Conservation (phyloP, 1,284 basidiomycete species). For the Fomitopsis palustris region DNA sequence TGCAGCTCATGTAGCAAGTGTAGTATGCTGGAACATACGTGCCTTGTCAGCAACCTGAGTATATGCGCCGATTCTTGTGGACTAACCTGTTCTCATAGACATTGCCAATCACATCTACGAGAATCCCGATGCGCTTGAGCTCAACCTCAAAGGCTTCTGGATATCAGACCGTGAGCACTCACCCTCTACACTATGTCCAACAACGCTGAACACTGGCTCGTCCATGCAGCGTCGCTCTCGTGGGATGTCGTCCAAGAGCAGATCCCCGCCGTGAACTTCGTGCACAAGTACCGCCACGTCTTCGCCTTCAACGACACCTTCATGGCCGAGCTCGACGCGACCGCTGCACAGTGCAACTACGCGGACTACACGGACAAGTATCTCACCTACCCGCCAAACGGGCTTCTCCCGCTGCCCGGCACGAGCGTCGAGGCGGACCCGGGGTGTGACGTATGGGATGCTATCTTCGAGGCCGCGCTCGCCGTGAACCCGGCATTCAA, state of each 20-base stretch:
- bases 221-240: conserved; percentile 44
- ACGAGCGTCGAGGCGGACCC: conserved; percentile 37
- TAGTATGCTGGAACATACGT: conserved; percentile 64
- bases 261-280: conserved; percentile 68
- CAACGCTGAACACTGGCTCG: background rate
- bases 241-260: conserved; percentile 61
- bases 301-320: conserved; percentile 69
- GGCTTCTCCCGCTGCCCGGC: conserved; percentile 57
- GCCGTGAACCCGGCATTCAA: conserved; percentile 72
- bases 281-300: conserved; percentile 64
- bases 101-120: conserved; percentile 72
- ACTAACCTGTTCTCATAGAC: conserved; percentile 37
- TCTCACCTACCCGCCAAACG: conserved; percentile 65
- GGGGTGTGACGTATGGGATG: conserved; percentile 66
- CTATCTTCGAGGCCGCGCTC: conserved; percentile 58
- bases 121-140: conserved; percentile 46
- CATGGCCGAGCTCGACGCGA: conserved; percentile 52
- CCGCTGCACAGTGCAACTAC: conserved; percentile 59
- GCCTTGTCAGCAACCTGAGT: conserved; percentile 38
- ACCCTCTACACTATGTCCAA: background rate
- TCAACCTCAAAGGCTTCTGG: conserved; percentile 68
- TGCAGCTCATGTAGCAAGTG: background rate
- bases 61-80: background rate
- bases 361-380: conserved; percentile 58
- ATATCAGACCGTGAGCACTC: conserved; percentile 58